Base-by-base conservation (phyloP, 306 rosid genomes). In the Quercus suber region DNA sequence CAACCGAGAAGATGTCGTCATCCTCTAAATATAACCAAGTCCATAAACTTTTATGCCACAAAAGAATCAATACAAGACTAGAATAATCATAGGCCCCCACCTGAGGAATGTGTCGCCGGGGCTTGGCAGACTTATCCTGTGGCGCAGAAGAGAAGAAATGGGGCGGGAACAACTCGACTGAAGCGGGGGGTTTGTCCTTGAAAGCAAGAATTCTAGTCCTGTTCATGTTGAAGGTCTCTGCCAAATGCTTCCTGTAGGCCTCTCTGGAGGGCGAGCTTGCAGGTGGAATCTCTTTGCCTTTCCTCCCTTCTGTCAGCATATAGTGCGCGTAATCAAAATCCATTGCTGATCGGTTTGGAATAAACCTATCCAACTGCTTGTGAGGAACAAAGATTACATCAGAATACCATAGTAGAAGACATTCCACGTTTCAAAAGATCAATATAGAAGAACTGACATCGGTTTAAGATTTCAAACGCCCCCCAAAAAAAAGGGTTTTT, bases 101-200 rank as follows among this genome's bases (percentile, higher is more conserved):
- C 89, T 93, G 97, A 78, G 97, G 94, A 79, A 93, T 91, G 84
- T 76, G 55, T 52, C 94, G 89, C 45, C 84, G 79, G 64, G 88
- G 73, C 74, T 86, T 89, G 7, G 80, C 19, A 1, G 87, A 80
- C 65, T 84, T 92, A 23, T 83, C 82, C 80, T 20, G 58, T 85
- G 3, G 80, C 20, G 17, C 56, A 25, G 56, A 88, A 77, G 88
- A 79, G 30, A 89, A 75, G 63, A 82, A 78, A 45, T 80, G 77
- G n/a, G 67, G 84, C 1, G 97, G 94, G 58, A 89, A 55, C 52
- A 61, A 77, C 70, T 92, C 92, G 11, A 89, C 90, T 0, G 92
- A 86, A 0, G 81, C 84, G 3, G 98, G 97, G 5, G 96, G 92
- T 79, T 89, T 93, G 87, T 93, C 88, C 91, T 88, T 93, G 91